Evolutionary conservation across 768 basidiomycete species (phyloP), one percentile per base, ranked within the genome.

Genomic region (Cyclocybe cylindracea): DNA sequence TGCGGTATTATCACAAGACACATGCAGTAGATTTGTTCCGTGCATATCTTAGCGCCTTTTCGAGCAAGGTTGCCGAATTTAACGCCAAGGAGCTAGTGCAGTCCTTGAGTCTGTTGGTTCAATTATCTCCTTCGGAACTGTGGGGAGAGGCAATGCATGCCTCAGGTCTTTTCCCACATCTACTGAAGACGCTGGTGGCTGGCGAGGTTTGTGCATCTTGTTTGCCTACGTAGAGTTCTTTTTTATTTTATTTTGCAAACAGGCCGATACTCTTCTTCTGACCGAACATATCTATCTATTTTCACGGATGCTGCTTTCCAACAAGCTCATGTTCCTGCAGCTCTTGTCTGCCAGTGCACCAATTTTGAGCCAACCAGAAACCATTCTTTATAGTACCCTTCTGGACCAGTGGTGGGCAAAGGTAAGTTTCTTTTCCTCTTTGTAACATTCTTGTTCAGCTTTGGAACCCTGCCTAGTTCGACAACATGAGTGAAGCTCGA

Each of bases 401-500:
- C 67, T 95, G 46, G 84, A 91, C 58, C 86, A 89, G 55, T 94
- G 90, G 86, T 89, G 89, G 83, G 82, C 82, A 37, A 87, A 87
- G 66, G 91, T 88, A 66, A 54, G 75, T 71, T n/a, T 4, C 24
- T 14, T 39, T 35, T n/a, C 41, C 38, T 19, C 31, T 8, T 16
- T 24, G 13, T 55, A 19, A 16, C 39, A 19, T 24, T 13, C 13
- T 37, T 36, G 11, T 29, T 16, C 9, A 31, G 34, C 38, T 31
- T 24, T 29, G 9, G 44, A 31, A 24, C 34, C 18, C 7, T 11
- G 32, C 42, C 2, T 60, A 96, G 94, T 92, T 94, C 65, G 94
- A 96, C 67, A 89, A 86, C 63, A 89, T 94, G 84, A 88, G 89
- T 11, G 90, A 94, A 64, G 85, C 91, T 1, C 81, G 86, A 8